Conservation (phyloP, 805 yeast genomes). For the Wickerhamiella brachini region DNA sequence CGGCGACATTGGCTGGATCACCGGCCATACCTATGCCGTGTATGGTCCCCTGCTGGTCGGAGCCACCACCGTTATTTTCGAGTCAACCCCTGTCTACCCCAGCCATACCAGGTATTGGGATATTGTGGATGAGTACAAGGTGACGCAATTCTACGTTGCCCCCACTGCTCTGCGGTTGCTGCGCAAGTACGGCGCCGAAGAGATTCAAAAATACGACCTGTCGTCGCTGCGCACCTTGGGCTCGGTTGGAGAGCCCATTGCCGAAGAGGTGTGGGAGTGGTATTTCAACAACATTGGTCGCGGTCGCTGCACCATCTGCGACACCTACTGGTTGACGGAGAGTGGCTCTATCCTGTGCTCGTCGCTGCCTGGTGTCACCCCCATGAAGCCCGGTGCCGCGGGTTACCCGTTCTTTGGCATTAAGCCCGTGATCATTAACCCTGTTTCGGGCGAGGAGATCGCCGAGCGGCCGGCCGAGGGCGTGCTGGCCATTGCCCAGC, state of each 20-base stretch:
- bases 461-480: slow-evolving; percentile 89
- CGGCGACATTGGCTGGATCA: slow-evolving; percentile 98
- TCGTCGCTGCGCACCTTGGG: slow-evolving; percentile 85
- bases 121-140: slow-evolving; percentile 80
- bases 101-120: slow-evolving; percentile 93
- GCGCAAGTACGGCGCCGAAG: slow-evolving; percentile 77
- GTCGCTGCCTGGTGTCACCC: slow-evolving; percentile 87
- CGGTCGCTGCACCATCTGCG: slow-evolving; percentile 76
- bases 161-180: slow-evolving; percentile 94
- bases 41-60: slow-evolving; percentile 88
- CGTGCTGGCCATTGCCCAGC: slow-evolving; percentile 72
- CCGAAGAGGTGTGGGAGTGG: slow-evolving; percentile 98
- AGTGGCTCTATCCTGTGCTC: slow-evolving; percentile 92
- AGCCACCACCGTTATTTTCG: slow-evolving; percentile 84
- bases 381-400: slow-evolving; percentile 96
- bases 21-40: slow-evolving; percentile 92
- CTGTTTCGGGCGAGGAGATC: slow-evolving; percentile 76
- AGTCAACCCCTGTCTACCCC: slow-evolving; percentile 97
- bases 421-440: slow-evolving; percentile 82
- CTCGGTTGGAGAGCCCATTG: slow-evolving; percentile 97
- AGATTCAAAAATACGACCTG: slow-evolving; percentile 68
- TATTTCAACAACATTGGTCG: slow-evolving; percentile 87
- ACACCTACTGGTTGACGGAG: slow-evolving; percentile 99
- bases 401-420: slow-evolving; percentile 94
- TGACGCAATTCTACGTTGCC: slow-evolving; percentile 93